Base-by-base conservation (phyloP, 306 rosid genomes). In the Rosa rugosa region DNA sequence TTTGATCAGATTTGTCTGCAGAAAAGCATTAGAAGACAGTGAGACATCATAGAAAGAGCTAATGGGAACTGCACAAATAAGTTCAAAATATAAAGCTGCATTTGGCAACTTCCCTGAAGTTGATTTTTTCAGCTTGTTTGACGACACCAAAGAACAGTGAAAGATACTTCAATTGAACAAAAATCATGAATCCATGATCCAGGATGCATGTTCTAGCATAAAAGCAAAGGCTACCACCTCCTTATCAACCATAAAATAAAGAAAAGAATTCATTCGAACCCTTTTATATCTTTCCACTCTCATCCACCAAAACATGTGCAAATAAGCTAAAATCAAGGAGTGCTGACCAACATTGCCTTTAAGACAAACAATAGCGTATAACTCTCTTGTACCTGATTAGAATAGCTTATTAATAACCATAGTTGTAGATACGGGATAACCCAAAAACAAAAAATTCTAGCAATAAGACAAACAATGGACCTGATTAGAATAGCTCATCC, bases 1-100 rank as follows among this genome's bases (percentile, higher is more conserved):
- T 83, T 93, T 96, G 73, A 96, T 96, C 86, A 96, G 89, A 86
- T 96, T 96, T 67, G 99, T 96, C 99, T 96, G 93, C 83, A 78
- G 13, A 85, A 71, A 53, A 14, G 64, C 64, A 87, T 74, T 27
- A 56, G 13, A 75, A 82, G 72, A 20, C 72, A 27, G 31, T 50
- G 76, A 77, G 42, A 81, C 34, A 77, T 36, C 46, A 71, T 40
- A 40, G 69, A 59, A 77, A 20, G 36, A 60, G 63, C 69, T 6
- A 65, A 68, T n/a, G 80, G 69, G 45, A 69, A 42, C 20, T 18
- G 22, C 23, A 53, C 18, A 22, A 20, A 1, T 0, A 51, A 23
- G 6, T 40, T 38, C 59, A 56, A 27, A 45, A n/a, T 3, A 25
- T n/a, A 20, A 31, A 27, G 36, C 22, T 36, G 20, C 66, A 31